Evolutionary conservation across 352 stramenopile species (phyloP), one percentile per base, ranked within the genome.

Genomic region (Phytophthora podocarpi): DNA sequence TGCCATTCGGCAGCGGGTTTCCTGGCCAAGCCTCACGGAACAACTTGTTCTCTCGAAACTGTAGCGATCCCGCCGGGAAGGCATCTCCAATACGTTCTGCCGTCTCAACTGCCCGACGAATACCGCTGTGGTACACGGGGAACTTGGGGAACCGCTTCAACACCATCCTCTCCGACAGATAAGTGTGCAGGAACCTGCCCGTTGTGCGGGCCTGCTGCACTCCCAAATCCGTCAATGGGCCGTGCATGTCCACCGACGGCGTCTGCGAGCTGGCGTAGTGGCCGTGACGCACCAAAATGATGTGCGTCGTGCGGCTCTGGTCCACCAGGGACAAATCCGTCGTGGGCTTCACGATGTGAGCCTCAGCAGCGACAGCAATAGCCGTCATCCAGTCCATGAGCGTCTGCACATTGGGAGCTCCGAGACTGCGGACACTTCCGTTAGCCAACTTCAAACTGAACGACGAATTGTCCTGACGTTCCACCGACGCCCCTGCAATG

Each of bases 371-470:
- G 15, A 91, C 56, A 0, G 78, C 63, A 69, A 91, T 78, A 11
- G 82, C 78, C 18, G 82, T 91, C 70, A 91, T 83, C 82, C 82
- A 91, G 67, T 91, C 79, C 70, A 91, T 83, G 15, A 89, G 62
- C 24, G 67, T 67, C 62, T 91, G 82, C 16, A 89, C 74, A 56
- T 64, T 72, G 0, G 78, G 66, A 11, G 79, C 75, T 1, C 62
- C 70, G n/a, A 91, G 61, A 51, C 69, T 56, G 15, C 82, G 75
- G 30, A 57, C 51, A 24, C 58, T 65, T 8, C 59, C 64, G 32
- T 67, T 72, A 26, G 70, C 66, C 12, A 79, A 46, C 28, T 58
- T 71, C 8, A 79, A 35, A 16, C 24, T 62, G 23, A 79, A 70
- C 2, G 57, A 71, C 31, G 49, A 55, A 55, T 80, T 80, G 23